A percentile compares a stretch with the other conserved stretches of the same genome.
Evolutionary conservation across 75 land plant species (phyloP).

Genomic region (Gnetum montanum): DNA sequence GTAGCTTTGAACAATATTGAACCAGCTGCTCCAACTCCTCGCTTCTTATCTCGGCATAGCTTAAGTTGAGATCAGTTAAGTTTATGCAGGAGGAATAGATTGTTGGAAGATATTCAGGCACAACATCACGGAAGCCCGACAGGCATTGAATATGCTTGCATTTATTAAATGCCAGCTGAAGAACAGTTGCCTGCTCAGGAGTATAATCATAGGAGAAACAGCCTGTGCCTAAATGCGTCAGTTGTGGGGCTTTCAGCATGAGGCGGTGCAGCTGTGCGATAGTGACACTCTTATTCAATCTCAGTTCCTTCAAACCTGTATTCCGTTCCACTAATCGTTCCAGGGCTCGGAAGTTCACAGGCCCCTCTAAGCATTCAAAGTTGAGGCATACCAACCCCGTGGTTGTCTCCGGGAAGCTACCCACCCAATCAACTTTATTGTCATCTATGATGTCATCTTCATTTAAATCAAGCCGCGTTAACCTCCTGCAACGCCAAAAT

Average conservation of each 20-base stretch:
- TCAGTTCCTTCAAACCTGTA: conserved; percentile 31
- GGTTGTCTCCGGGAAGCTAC: conserved; percentile 39
- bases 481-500: conserved; percentile 19
- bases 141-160: conserved; percentile 39
- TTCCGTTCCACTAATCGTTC: conserved; percentile 53
- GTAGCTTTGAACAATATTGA: conserved; percentile 45
- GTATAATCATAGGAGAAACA: conserved; percentile 22
- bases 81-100: conserved; percentile 50
- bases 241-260: conserved; percentile 51
- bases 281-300: conserved; percentile 35
- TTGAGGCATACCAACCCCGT: conserved; percentile 39
- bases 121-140: conserved; percentile 57
- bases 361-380: conserved; percentile 43
- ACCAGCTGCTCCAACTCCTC: conserved; percentile 46
- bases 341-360: conserved; percentile 43
- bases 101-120: conserved; percentile 34
- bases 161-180: conserved; percentile 30
- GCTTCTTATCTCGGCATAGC: conserved; percentile 50
- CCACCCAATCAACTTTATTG: conserved; percentile 57
- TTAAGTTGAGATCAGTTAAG: conserved; percentile 55
- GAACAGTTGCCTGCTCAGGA: conserved; percentile 15
- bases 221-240: conserved; percentile 75
- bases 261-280: conserved; percentile 39
- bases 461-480: conserved; percentile 62
- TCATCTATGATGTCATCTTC: conserved; percentile 40